phyloP scores from a whole-genome alignment of 2,329 filamentous ascomycete species.

The Neopestalotiopsis clavispora region DNA sequence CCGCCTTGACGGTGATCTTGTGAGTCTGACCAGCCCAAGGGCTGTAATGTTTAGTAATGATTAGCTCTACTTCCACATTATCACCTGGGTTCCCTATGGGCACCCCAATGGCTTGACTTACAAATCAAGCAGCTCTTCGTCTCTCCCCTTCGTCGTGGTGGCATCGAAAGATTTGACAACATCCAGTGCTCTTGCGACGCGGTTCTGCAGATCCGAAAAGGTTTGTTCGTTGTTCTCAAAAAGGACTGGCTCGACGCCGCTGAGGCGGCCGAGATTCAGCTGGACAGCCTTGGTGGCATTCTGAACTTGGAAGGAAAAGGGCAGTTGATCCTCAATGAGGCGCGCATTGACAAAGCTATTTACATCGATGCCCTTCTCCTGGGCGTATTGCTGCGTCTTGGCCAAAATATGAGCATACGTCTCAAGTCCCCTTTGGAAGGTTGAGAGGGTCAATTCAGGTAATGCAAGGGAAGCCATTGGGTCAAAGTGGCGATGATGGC shows the following conservation, averaged over 20 bases:
- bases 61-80: not conserved
- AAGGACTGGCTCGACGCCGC: slow-evolving; percentile 38
- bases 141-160: slow-evolving; percentile 30
- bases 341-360: slow-evolving; percentile 11
- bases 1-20: slow-evolving; percentile 2
- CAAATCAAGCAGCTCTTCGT: slow-evolving; percentile 32
- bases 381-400: slow-evolving; percentile 9
- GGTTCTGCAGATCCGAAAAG: slow-evolving; percentile 37
- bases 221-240: slow-evolving; percentile 35
- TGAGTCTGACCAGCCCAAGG: slow-evolving; percentile 48
- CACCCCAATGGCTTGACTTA: not conserved
- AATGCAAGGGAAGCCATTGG: slow-evolving; percentile 1
- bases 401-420: slow-evolving; percentile 12
- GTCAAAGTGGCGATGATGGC: no score
- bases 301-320: slow-evolving; percentile 16
- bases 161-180: slow-evolving; percentile 31
- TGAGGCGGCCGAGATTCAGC: slow-evolving; percentile 28
- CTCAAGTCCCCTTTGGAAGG: slow-evolving; percentile 13
- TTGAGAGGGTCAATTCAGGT: slow-evolving; percentile 5
- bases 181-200: slow-evolving; percentile 36
- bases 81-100: no score
- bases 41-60: not conserved
- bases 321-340: slow-evolving; percentile 16
- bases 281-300: slow-evolving; percentile 32
- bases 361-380: slow-evolving; percentile 14